These are phyloP conservation scores for Wickerhamiella hasegawae DNA, from an alignment of 805 yeast species.

Conservation along the genomic window DNA sequence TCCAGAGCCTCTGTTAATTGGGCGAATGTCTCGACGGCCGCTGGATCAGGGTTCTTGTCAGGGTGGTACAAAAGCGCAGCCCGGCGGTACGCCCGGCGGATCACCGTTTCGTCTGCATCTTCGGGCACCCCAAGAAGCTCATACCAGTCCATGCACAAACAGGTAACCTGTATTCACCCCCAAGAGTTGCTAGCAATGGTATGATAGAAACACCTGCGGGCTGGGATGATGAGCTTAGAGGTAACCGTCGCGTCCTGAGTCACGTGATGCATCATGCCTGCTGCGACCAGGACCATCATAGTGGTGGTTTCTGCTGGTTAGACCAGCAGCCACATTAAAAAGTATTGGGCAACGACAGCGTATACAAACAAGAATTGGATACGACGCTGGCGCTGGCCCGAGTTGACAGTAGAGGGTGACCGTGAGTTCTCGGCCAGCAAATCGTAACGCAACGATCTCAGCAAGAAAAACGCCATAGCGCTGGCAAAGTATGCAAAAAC, in stretches of 20 bases:
- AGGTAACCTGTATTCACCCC: not conserved
- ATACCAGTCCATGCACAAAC: slow-evolving; percentile 27
- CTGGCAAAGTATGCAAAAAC: slow-evolving; percentile 34
- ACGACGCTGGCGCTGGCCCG: slow-evolving; percentile 58
- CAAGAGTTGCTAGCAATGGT: no score
- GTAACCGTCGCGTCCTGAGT: no score
- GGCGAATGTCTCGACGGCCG: slow-evolving; percentile 15
- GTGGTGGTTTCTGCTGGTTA: no score
- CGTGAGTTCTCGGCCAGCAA: slow-evolving; percentile 36
- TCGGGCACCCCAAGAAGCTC: slow-evolving; percentile 76
- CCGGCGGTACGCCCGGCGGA: slow-evolving; percentile 83
- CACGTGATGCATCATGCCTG: no score
- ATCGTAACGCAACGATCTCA: slow-evolving; percentile 44
- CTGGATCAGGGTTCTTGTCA: slow-evolving; percentile 39
- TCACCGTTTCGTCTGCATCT: slow-evolving; percentile 57
- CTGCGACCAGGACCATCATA: no score
- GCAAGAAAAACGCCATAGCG: slow-evolving; percentile 37
- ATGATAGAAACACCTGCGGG: not conserved
- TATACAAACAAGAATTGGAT: slow-evolving; percentile 78
- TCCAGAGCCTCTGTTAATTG: slow-evolving; percentile 17
- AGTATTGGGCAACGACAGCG: slow-evolving; percentile 64
- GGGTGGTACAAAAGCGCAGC: slow-evolving; percentile 87
- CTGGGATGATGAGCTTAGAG: no score
- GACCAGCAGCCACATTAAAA: slow-evolving; percentile 57
- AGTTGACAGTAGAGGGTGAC: slow-evolving; percentile 37